Base-by-base conservation (phyloP, 805 yeast species). In the Priceomyces melissophilus region DNA sequence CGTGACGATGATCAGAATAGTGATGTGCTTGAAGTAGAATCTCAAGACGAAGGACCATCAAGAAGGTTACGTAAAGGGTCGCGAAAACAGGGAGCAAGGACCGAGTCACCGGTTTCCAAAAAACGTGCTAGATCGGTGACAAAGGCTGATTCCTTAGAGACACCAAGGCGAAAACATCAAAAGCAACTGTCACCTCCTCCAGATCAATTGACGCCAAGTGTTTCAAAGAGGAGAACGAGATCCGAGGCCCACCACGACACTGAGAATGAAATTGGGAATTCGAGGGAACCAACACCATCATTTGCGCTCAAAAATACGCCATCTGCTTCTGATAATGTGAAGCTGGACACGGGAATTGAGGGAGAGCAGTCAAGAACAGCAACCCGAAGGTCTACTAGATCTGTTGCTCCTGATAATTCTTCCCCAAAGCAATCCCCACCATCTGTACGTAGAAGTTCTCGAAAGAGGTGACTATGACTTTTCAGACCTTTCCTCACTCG, bases 1-100 rank as follows among this genome's bases (percentile, higher is more conserved):
- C 43, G 45, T 8, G 57, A 53, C 8, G 56, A 49, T 37, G 45
- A 55, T 7, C 50, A 57, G 8, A 52, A 53, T 23, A 48, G 54
- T 29, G 47, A 62, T 48, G 63, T 58, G 20, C 54, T 49, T 23
- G 38, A 35, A 15, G 17, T 9, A 11, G 35, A 31, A 16, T 30
- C 35, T 15, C 43, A 44, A 10, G 37, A 38, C 16, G 41, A 38
- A 11, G 8, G 14, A 8, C 13, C 14, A 6, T 11, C 9, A 7
- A 35, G 30, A 25, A 25, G 32, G 29, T 4, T 35, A 30, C 28
- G 28, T 25, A 33, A 33, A 20, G 28, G 39, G 32, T 20, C 38
- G 38, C 42, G 28, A 11, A 33, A 27, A n/a, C 30, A 23, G 16
- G 30, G 10, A 38, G 17, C 16, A 40, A 25, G 27, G 28, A 32